Base-by-base conservation (phyloP, 1,139 yeast species). In the Fermentozyma sake region DNA sequence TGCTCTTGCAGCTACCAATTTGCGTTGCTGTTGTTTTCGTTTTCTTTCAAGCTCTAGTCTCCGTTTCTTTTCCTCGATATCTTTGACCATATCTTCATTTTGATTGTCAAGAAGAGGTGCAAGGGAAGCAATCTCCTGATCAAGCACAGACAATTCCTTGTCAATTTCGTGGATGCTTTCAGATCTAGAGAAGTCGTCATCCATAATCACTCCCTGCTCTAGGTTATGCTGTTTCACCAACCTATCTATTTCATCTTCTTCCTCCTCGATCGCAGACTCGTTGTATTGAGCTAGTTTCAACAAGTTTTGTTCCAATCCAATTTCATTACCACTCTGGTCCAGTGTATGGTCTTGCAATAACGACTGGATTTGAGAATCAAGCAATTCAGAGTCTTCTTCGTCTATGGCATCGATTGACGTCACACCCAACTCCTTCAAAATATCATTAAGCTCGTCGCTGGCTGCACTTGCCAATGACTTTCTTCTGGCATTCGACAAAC, bases 381-480 rank as follows among this genome's bases (percentile, higher is more conserved):
- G 47, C 13, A 50, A 35, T 4, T 54, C 65, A 3, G 58, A 48
- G 22, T 54, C 57, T 20, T 57, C 63, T 31, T 60, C 63, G 23
- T 54, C 62, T 6, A 58, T 52, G 13, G 55, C 66, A 28, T 57
- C 64, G 20, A 63, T 52, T 4, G 61, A 51, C n/a, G 53, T 44
- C 3, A 59, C 61, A 3, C 67, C 68, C 22, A 65, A 46, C 34
- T 63, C 71, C 22, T 52, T 49, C 22, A 66, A 44, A 11, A 66
- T 52, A 23, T 62, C 63, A 31, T 47, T 54, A 20, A 66, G 55
- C 43, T 66, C 72, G 28, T 64, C 71, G 31, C 52, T 55, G 7
- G 69, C 57, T 2, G 64, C 62, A 22, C 60, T 45, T 6, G 69
- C 68, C 22, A 59, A 41, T 10, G 70, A 61, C 36, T 61, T 62